Base-by-base conservation (phyloP, 2,329 filamentous ascomycete genomes). In the Chrysosporium keratinophilum region DNA sequence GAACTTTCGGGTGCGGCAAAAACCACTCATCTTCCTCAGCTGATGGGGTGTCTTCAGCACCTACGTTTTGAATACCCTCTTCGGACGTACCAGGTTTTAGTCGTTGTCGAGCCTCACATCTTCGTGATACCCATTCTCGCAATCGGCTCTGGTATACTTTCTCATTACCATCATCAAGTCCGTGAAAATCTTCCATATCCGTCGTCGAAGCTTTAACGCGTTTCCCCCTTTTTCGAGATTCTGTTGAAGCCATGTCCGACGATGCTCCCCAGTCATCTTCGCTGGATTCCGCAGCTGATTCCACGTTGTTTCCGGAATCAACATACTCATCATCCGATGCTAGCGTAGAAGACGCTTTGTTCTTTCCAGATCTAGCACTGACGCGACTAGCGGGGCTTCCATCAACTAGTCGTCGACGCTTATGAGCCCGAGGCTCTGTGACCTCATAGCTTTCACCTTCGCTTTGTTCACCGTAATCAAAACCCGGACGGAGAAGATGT, bases 111-210 rank as follows among this genome's bases (percentile, higher is more conserved):
- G 84, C 84, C 54, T 74, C 74, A 56, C 79, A 77, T 62, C 85
- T 76, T 58, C 78, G 74, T 45, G 76, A 72, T 1, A 86, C 78
- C 93, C 93, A 98, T 52, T 80, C 80, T 19, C 80, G 77, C 3
- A 98, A 68, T 41, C 93, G 81, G 43, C 74, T 74, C 62, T 88
- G 85, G 65, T 94, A 98, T 17, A 89, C 76, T 0, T 76, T 72
- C 66, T 96, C 90, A 56, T 95, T 85, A 0, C 93, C 94, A 67
- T 98, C 93, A 63, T 98, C 93, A 17, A 96, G 70, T 1, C 79
- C 79, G 11, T 77, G 74, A 31, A 84, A 67, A 60, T 83, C 80
- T 60, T 82, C 78, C 6, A 77, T 45, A 11, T 57, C 52, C 11
- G 23, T 76, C 71, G 35, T 19, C 41, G 37, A 17, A 34, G 47